Percentiles rank a stretch among this genome's conserved stretches.
phyloP scores from a whole-genome alignment of 192 early-diverging fungal genomes.

The Backusella macrospora region DNA sequence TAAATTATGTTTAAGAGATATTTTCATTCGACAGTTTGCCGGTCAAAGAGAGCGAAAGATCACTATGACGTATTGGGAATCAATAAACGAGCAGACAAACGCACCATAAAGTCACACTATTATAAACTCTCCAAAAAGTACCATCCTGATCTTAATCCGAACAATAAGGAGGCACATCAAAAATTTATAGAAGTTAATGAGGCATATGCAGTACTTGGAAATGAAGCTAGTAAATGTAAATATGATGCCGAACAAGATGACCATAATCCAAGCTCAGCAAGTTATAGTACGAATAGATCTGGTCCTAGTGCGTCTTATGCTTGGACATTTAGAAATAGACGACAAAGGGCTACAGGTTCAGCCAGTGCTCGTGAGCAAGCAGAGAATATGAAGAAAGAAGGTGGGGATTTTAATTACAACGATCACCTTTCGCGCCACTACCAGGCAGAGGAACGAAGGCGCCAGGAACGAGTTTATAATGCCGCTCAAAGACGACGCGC shows the following conservation, averaged over 20 bases:
- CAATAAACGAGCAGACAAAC: slow-evolving; percentile 45
- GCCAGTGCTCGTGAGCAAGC: slow-evolving; percentile 41
- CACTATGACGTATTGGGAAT: slow-evolving; percentile 55
- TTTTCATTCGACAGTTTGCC: slow-evolving; percentile 6
- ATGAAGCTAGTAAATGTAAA: slow-evolving; percentile 70
- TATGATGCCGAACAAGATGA: slow-evolving; percentile 69
- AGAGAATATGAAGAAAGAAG: background rate
- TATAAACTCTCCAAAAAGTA: slow-evolving; percentile 78
- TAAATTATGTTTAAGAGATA: slow-evolving; percentile 9
- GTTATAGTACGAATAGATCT: slow-evolving; percentile 23
- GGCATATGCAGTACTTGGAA: slow-evolving; percentile 79
- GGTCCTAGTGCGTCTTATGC: slow-evolving; percentile 13
- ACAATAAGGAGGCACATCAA: slow-evolving; percentile 64
- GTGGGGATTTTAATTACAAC: slow-evolving; percentile 24
- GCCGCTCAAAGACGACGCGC: slow-evolving; percentile 25
- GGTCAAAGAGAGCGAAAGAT: background rate
- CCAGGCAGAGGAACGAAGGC: slow-evolving; percentile 36
- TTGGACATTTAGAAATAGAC: slow-evolving; percentile 19
- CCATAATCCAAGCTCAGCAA: background rate
- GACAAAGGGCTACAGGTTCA: slow-evolving; percentile 29
- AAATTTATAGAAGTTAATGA: slow-evolving; percentile 83
- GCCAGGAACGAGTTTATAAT: slow-evolving; percentile 21
- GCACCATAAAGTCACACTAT: slow-evolving; percentile 67
- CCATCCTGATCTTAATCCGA: slow-evolving; percentile 82
- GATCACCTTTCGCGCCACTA: slow-evolving; percentile 38